Evolutionary conservation across 1,284 basidiomycete genomes (phyloP).

Genomic region (Cryptococcus sp.): DNA sequence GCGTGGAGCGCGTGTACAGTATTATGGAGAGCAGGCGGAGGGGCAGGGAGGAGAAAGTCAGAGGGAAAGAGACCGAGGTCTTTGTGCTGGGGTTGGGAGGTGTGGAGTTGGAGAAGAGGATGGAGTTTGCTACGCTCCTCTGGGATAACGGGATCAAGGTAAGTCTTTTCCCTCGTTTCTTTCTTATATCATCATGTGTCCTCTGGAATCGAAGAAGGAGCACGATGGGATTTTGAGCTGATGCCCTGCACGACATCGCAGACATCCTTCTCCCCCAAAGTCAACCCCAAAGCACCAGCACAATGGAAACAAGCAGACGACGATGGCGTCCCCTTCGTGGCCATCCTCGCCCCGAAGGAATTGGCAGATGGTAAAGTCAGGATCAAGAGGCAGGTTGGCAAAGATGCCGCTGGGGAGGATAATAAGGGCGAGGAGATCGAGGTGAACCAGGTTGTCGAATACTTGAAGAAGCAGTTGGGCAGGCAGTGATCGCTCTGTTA

Average conservation of each 20-base stretch:
- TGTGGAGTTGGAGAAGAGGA: slow-evolving; percentile 75
- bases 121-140: slow-evolving; percentile 77
- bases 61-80: slow-evolving; percentile 90
- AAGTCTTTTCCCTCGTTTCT: slow-evolving; percentile 22
- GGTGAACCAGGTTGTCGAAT: slow-evolving; percentile 68
- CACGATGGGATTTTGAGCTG: slow-evolving; percentile 11
- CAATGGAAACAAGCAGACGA: slow-evolving; percentile 92
- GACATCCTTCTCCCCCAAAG: slow-evolving; percentile 93
- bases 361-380: slow-evolving; percentile 77
- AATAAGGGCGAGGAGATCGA: slow-evolving; percentile 67
- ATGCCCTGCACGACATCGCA: slow-evolving; percentile 42
- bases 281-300: slow-evolving; percentile 78
- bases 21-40: slow-evolving; percentile 84
- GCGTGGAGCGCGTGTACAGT: slow-evolving; percentile 94
- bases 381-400: slow-evolving; percentile 88
- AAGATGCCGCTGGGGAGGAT: slow-evolving; percentile 61
- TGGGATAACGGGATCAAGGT: slow-evolving; percentile 89
- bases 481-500: not conserved
- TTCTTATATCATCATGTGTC: not conserved
- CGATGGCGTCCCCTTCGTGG: slow-evolving; percentile 87
- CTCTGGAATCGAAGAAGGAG: not conserved
- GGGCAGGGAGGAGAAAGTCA: slow-evolving; percentile 61
- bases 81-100: slow-evolving; percentile 93
- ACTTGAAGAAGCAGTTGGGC: slow-evolving; percentile 56
- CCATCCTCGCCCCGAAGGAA: slow-evolving; percentile 87